Percentiles rank a stretch among this genome's conserved stretches.
Conservation (phyloP, 2,329 filamentous ascomycete genomes). For the Xylaria sp. region DNA sequence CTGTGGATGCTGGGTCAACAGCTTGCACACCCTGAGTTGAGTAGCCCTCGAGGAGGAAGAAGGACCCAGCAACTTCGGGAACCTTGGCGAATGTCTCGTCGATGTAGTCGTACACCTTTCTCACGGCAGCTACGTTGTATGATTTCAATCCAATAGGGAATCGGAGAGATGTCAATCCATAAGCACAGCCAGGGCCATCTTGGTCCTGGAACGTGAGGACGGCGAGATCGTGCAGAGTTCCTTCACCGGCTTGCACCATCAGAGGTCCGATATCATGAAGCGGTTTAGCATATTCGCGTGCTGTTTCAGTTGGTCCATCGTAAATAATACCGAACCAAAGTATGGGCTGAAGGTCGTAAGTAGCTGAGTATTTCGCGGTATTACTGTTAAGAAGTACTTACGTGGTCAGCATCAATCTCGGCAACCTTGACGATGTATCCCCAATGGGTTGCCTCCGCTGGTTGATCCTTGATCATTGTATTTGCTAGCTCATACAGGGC, state of each 20-base stretch:
- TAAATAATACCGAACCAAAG: constrained; percentile 44
- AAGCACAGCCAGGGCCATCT: constrained; percentile 37
- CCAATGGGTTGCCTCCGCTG: constrained; percentile 37
- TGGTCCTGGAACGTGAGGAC: constrained; percentile 33
- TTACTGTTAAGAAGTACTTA: constrained; percentile 13
- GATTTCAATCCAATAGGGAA: constrained; percentile 40
- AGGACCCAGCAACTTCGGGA: constrained; percentile 38
- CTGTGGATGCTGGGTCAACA: constrained; percentile 32
- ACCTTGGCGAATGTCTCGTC: constrained; percentile 32
- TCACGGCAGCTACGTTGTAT: constrained; percentile 33
- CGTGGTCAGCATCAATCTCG: constrained; percentile 37
- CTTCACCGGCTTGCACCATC: constrained; percentile 33
- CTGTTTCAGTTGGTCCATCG: constrained; percentile 31
- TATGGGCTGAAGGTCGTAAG: constrained; percentile 35
- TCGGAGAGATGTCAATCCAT: constrained; percentile 38
- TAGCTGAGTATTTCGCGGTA: not conserved
- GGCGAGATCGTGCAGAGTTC: constrained; percentile 37
- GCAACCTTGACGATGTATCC: constrained; percentile 39
- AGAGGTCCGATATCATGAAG: constrained; percentile 36
- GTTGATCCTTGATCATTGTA: constrained; percentile 30
- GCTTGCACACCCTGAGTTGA: constrained; percentile 41
- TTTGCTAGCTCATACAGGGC: constrained; percentile 34
- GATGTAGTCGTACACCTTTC: constrained; percentile 40
- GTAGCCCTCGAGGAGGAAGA: constrained; percentile 44
- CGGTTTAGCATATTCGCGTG: constrained; percentile 37